These are phyloP conservation scores for Aureobasidium sp. DNA, from an alignment of 2,329 filamentous ascomycete species.

Conservation along the genomic window DNA sequence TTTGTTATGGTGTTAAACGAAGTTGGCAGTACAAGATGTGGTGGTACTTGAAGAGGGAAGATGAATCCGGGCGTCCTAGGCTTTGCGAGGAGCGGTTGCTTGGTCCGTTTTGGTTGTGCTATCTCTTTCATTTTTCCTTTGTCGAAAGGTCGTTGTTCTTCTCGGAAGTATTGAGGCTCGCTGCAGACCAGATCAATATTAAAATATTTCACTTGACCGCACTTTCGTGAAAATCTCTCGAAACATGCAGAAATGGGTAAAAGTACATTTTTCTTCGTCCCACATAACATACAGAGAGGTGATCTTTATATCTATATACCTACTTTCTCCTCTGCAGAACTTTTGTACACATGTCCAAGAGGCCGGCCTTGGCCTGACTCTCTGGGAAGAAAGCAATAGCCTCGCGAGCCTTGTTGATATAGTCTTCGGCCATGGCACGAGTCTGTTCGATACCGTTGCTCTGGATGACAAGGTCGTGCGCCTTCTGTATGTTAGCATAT, in stretches of 20 bases:
- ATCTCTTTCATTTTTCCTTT: too few species aligned
- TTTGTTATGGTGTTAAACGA: background rate
- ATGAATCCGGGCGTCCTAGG: too few species aligned
- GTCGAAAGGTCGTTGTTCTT: too few species aligned
- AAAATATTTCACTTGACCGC: too few species aligned
- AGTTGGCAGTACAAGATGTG: background rate
- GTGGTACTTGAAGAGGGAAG: background rate
- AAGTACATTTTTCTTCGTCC: constrained; percentile 4
- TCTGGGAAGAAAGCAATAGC: constrained; percentile 81
- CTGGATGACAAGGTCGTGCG: constrained; percentile 70
- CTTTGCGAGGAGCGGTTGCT: too few species aligned
- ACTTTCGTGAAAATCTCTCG: too few species aligned
- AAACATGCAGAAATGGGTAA: background rate
- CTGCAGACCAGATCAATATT: too few species aligned
- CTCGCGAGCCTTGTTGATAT: constrained; percentile 75
- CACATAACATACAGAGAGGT: constrained; percentile 7
- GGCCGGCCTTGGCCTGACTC: constrained; percentile 86
- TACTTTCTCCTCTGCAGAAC: constrained; percentile 83
- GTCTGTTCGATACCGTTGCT: constrained; percentile 94
- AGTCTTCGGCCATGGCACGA: constrained; percentile 79
- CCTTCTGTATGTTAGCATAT: constrained; percentile 45
- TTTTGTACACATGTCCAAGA: constrained; percentile 91
- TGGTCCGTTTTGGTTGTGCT: too few species aligned
- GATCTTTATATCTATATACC: background rate
- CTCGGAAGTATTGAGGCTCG: too few species aligned